These are phyloP conservation scores for Sporisorium graminicola DNA, from an alignment of 1,284 basidiomycete species.

Conservation along the genomic window DNA sequence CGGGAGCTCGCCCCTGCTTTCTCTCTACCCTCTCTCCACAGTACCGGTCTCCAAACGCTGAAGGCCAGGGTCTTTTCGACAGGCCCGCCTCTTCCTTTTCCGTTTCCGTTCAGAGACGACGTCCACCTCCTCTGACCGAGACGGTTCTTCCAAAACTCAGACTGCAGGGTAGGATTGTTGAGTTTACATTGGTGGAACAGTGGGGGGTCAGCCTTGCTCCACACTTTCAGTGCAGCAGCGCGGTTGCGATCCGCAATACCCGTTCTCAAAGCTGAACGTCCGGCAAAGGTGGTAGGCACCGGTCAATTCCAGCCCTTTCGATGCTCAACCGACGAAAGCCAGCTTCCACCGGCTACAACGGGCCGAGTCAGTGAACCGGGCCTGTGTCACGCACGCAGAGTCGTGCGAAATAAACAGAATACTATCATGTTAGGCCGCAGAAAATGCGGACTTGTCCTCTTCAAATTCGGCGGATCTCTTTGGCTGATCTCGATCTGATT, in stretches of 20 bases:
- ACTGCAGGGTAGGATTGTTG: no score
- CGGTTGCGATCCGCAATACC: conserved; percentile 3
- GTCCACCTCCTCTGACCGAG: no score
- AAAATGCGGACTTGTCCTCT: neutral
- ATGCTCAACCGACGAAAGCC: neutral
- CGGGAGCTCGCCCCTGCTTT: conserved; percentile 8
- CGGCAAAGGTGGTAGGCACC: neutral
- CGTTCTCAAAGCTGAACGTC: neutral
- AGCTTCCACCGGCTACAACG: neutral
- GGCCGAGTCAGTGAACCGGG: neutral
- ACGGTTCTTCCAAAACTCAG: neutral
- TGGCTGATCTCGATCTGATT: neutral
- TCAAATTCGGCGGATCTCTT: neutral
- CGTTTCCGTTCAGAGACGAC: neutral
- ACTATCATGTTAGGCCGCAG: neutral
- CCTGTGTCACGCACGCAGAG: neutral
- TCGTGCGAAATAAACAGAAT: neutral
- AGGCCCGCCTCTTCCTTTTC: neutral
- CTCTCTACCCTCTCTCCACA: conserved; percentile 1
- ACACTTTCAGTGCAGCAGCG: neutral
- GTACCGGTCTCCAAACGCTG: no score
- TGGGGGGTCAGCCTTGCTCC: no score
- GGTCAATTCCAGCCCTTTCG: neutral
- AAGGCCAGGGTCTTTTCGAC: neutral
- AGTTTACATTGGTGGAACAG: neutral